These are phyloP conservation scores for Annulohypoxylon moriforme DNA, from an alignment of 495 filamentous ascomycete species.

Conservation along the genomic window DNA sequence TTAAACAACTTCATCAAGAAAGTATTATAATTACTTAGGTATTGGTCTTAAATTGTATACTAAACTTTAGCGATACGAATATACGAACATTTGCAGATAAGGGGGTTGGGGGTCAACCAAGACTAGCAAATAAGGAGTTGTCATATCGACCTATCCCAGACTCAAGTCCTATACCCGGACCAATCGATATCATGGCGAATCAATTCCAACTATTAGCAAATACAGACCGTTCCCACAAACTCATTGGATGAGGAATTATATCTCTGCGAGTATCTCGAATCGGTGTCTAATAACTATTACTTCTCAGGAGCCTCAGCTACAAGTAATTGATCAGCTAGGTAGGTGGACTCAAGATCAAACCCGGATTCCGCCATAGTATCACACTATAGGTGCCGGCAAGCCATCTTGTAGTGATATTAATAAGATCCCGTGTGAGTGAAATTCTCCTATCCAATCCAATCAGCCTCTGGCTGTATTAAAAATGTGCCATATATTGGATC, in stretches of 20 bases:
- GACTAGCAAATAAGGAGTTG: not conserved
- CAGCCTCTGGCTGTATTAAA: not conserved
- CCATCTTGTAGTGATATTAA: conserved; percentile 12
- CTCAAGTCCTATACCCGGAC: not conserved
- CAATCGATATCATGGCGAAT: conserved; percentile 1
- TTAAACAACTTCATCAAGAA: not conserved
- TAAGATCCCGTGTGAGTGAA: conserved; percentile 8
- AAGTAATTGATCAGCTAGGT: not conserved
- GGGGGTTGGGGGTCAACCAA: not conserved
- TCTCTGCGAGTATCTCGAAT: not conserved
- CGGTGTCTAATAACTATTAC: not conserved
- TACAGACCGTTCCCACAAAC: not conserved
- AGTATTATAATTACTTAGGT: not conserved
- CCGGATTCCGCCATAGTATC: not conserved
- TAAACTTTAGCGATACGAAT: no score
- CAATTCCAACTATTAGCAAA: not conserved
- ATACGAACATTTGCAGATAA: not conserved
- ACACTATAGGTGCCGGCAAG: conserved; percentile 16
- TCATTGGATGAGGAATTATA: not conserved
- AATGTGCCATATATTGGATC: conserved; percentile 28
- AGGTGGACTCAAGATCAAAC: not conserved
- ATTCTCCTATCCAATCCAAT: conserved; percentile 4
- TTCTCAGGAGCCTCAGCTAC: conserved; percentile 12
- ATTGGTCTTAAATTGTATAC: not conserved
- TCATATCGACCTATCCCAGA: not conserved